Base-by-base conservation (phyloP, 2,329 filamentous ascomycete genomes). In the Aspergillus sp. region DNA sequence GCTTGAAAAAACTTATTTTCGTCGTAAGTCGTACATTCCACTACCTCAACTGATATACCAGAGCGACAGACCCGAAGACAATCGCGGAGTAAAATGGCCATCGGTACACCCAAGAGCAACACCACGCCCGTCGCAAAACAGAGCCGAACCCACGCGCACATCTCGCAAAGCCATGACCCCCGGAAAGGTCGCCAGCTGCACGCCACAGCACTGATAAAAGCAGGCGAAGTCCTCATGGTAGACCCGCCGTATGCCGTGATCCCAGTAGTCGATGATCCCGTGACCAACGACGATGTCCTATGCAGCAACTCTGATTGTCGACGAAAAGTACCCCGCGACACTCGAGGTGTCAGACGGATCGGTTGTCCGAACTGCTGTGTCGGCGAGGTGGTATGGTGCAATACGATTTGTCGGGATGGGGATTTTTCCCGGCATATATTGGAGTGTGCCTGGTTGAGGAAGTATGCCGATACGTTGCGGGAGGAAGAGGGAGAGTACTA, bases 291-390 rank as follows among this genome's bases (percentile, higher is more conserved):
- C 8, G 41, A 52, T 9, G 51, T 63, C 27, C 47, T 62, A 42
- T 65, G 62, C 61, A 65, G 56, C 52, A 59, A 60, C 46, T 50
- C 56, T 4, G 50, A 52, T 30, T 65, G 62, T 55, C 62, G 59
- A 52, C 49, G 49, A 8, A 52, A 33, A 2, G 50, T 53, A 6
- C 12, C 30, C 8, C 30, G 30, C 8, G 8, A 32, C 8, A 32
- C 30, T 32, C 33, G 46, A 29, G 5, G 7, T 5, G 7, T 41
- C 5, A 51, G 44, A 4, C 48, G 54, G 27, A 42, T 38, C 6
- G 8, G 46, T 2, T 64, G 62, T 42, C 45, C 52, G 4, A 56
- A 55, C 42, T 35, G 44, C 29, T 65, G 62, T 48, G 48, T 52
- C 27, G 42, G 49, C 6, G 60, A 65, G 29, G 60, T 63, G 41